phyloP scores from a whole-genome alignment of 805 yeast species.

The Starmerella kuoi region DNA sequence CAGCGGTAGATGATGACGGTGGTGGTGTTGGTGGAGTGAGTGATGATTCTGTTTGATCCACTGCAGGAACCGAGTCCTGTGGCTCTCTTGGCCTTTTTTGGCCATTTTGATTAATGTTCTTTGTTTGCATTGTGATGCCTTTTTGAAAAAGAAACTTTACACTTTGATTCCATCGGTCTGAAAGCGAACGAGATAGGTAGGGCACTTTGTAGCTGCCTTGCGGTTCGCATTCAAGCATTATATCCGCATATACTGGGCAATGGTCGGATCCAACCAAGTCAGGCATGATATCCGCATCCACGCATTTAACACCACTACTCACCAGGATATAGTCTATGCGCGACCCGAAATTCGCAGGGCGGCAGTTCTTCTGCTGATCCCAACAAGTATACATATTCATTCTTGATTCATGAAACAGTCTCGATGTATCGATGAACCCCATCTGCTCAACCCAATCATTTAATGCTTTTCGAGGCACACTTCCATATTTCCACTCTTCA shows the following conservation, averaged over 20 bases:
- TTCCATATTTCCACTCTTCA: slow-evolving; percentile 32
- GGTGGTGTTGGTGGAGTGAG: neutral
- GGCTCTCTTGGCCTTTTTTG: too few species aligned
- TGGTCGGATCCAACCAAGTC: slow-evolving; percentile 80
- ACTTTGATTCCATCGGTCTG: slow-evolving; percentile 5
- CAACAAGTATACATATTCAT: slow-evolving; percentile 76
- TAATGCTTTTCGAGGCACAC: slow-evolving; percentile 36
- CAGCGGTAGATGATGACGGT: neutral
- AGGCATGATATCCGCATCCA: slow-evolving; percentile 49
- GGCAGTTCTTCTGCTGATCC: slow-evolving; percentile 65
- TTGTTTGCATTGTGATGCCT: too few species aligned
- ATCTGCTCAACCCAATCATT: slow-evolving; percentile 35
- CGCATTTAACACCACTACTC: slow-evolving; percentile 33
- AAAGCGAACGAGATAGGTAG: slow-evolving; percentile 1
- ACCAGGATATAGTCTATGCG: slow-evolving; percentile 68
- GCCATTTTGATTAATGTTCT: neutral
- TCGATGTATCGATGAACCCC: slow-evolving; percentile 27
- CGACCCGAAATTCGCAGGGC: slow-evolving; percentile 80
- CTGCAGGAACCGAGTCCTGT: too few species aligned
- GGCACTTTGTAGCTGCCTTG: slow-evolving; percentile 11
- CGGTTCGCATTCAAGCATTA: slow-evolving; percentile 27
- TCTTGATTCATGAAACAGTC: slow-evolving; percentile 45
- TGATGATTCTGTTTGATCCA: neutral
- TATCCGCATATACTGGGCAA: slow-evolving; percentile 76
- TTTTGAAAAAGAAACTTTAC: slow-evolving; percentile 5